Percentiles rank a stretch among this genome's conserved stretches.
phyloP scores from a whole-genome alignment of 139 green algal genomes.

The Haematococcus lacustris region DNA sequence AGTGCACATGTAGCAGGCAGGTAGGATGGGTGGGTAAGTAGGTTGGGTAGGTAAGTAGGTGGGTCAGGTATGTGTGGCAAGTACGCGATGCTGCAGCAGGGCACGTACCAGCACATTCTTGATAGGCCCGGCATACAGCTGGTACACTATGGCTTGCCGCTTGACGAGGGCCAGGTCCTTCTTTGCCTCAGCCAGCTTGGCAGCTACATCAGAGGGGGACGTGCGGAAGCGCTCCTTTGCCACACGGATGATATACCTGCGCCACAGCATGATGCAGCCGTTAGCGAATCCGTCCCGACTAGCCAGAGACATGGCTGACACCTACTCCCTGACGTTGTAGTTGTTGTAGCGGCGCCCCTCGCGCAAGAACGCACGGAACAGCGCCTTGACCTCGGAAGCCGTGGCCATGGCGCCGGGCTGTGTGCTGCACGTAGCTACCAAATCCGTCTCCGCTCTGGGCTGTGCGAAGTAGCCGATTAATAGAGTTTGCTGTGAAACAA shows the following conservation, averaged over 20 bases:
- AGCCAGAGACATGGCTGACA: background rate
- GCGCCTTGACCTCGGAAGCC: slow-evolving; percentile 10
- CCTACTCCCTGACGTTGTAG: slow-evolving; percentile 73
- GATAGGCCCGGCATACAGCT: slow-evolving; percentile 51
- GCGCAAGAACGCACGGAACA: slow-evolving; percentile 26
- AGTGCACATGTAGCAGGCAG: no score
- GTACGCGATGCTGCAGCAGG: no score
- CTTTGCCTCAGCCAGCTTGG: slow-evolving; percentile 24
- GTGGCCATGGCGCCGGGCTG: slow-evolving; percentile 14
- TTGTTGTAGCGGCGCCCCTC: slow-evolving; percentile 52
- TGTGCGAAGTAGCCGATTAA: no score
- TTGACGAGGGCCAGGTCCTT: slow-evolving; percentile 52
- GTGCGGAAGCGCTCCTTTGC: slow-evolving; percentile 42
- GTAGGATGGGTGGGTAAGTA: no score
- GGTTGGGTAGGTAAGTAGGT: no score
- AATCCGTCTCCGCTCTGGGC: no score
- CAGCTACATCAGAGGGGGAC: background rate
- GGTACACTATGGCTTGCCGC: slow-evolving; percentile 60
- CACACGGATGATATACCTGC: slow-evolving; percentile 58
- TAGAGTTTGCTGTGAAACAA: no score
- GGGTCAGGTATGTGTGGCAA: no score
- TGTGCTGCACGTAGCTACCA: no score
- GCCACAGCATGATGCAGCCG: background rate
- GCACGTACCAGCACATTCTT: slow-evolving; percentile 60
- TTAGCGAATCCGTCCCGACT: background rate